Evolutionary conservation across 2,329 filamentous ascomycete species (phyloP), one percentile per base, ranked within the genome.

Genomic region (Ceratocystis papillata): DNA sequence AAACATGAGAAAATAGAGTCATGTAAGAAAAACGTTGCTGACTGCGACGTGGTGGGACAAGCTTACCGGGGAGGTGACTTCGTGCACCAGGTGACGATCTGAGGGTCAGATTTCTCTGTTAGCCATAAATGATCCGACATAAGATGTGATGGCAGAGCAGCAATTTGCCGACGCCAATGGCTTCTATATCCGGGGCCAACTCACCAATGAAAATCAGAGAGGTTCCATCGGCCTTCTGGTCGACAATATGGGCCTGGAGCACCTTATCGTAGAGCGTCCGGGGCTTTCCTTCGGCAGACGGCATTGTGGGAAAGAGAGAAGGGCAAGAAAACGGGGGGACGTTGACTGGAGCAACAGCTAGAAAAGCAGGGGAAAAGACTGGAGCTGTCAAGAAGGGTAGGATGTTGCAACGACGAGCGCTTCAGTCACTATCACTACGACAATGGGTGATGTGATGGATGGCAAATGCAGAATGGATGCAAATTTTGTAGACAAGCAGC

Each of bases 211-310:
- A 97, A 68, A 97, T 82, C 70, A 96, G 80, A 72, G 95, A 81
- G 67, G 92, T 96, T 77, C 93, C 93, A 78, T 97, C 93, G 66
- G 90, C 84, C 82, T 92, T 90, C 83, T 96, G 89, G 73, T 96
- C 90, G 74, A 99, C 92, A 73, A 97, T 87, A 77, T 99, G 94
- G 79, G 87, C 87, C 72, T 90, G 85, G 73, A 97, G 88, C 77
- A 97, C 92, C 86, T 97, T 97, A 83, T 97, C 93, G 79, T 97
- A 97, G 74, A 96, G 83, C 72, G 92, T 96, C 77, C 87, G 87
- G 65, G 89, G 90, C 70, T 81, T 82, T 75, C 81, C 80, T 71
- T 87, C 85, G 71, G 83, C 84, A 74, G 81, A 83, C 74, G 90
- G 90, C 90, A 96, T 95, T 72, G 76, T 85, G 80, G 72, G 62